Evolutionary conservation across 805 yeast species (phyloP).

Genomic region (Saturnispora quitensis): DNA sequence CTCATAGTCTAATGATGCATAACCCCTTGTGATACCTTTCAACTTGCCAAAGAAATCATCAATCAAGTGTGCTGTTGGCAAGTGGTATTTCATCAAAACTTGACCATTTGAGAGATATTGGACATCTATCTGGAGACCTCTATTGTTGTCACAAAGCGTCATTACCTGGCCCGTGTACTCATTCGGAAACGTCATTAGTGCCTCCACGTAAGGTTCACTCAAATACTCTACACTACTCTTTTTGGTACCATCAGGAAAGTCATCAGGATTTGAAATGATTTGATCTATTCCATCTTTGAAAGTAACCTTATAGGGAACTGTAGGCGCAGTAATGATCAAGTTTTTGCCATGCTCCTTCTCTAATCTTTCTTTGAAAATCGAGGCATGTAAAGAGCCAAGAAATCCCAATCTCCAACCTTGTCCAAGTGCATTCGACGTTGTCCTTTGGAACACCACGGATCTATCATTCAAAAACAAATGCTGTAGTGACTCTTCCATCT

Average conservation of each 20-base stretch:
- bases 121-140: slow-evolving; percentile 77
- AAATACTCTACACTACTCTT: slow-evolving; percentile 38
- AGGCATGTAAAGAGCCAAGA: slow-evolving; percentile 88
- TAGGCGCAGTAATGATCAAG: slow-evolving; percentile 87
- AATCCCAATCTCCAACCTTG: slow-evolving; percentile 98
- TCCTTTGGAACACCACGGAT: slow-evolving; percentile 81
- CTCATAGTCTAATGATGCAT: slow-evolving; percentile 90
- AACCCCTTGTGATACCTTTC: slow-evolving; percentile 84
- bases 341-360: slow-evolving; percentile 93
- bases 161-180: slow-evolving; percentile 86
- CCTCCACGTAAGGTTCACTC: slow-evolving; percentile 82
- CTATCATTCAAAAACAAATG: slow-evolving; percentile 86
- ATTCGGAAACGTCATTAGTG: slow-evolving; percentile 81
- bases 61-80: slow-evolving; percentile 84
- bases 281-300: slow-evolving; percentile 54
- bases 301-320: slow-evolving; percentile 84
- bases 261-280: slow-evolving; percentile 82
- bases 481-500: slow-evolving; percentile 80
- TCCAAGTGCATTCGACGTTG: slow-evolving; percentile 89
- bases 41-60: slow-evolving; percentile 94
- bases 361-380: slow-evolving; percentile 84
- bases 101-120: slow-evolving; percentile 74
- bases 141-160: slow-evolving; percentile 70
- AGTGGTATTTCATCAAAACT: slow-evolving; percentile 64
- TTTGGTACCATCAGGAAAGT: slow-evolving; percentile 62